Evolutionary conservation across 2,329 filamentous ascomycete species (phyloP).

Genomic region (Colletotrichum graminicola): DNA sequence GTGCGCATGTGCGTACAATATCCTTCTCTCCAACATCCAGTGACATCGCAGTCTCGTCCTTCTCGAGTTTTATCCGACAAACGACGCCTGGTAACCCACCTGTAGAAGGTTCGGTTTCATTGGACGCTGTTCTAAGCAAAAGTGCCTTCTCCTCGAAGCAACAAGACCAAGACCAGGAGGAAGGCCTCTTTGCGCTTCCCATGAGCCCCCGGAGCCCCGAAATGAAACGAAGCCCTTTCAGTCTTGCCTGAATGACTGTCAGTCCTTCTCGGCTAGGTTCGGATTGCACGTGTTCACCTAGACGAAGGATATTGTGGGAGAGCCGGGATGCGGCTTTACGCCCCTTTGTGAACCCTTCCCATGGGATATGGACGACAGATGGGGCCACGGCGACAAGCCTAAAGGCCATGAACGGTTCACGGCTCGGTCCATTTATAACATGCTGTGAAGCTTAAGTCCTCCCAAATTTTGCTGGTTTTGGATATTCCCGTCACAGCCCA

Average conservation of each 20-base stretch:
- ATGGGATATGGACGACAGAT: not conserved
- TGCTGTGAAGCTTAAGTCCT: not conserved
- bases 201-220: conserved; percentile 89
- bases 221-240: conserved; percentile 86
- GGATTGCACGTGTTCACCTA: not conserved
- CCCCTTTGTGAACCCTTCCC: not conserved
- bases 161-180: conserved; percentile 69
- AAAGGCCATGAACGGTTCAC: not conserved
- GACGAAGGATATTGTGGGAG: not conserved
- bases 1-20: conserved; percentile 48
- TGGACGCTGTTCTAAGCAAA: conserved; percentile 57
- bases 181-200: conserved; percentile 88
- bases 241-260: conserved; percentile 50
- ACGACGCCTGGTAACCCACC: not conserved
- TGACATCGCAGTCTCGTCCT: conserved; percentile 54
- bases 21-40: conserved; percentile 49
- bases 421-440: not conserved
- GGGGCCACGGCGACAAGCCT: not conserved
- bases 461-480: not conserved
- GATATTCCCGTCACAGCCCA: too few species aligned
- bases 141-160: conserved; percentile 46
- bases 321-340: not conserved
- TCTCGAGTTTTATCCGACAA: conserved; percentile 48
- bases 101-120: conserved; percentile 49
- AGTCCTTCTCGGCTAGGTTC: too few species aligned